phyloP scores from a whole-genome alignment of 1,284 basidiomycete genomes.

The Pulchroboletus neoregius region DNA sequence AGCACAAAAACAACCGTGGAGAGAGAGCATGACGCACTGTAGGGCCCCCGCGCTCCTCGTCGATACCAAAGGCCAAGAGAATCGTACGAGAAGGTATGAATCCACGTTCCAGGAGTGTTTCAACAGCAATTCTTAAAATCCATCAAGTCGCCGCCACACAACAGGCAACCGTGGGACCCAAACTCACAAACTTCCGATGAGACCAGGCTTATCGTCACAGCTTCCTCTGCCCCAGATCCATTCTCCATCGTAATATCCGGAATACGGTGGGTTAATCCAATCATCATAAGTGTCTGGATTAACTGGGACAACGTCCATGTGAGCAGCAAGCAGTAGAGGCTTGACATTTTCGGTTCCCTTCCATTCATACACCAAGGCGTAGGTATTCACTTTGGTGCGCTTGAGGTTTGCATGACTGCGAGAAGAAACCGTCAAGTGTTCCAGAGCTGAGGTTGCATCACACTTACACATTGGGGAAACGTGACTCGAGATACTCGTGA shows the following conservation, averaged over 20 bases:
- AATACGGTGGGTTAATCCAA: slow-evolving; percentile 51
- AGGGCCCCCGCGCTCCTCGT: slow-evolving; percentile 61
- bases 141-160: slow-evolving; percentile 2
- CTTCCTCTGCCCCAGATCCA: slow-evolving; percentile 63
- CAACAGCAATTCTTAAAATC: slow-evolving; percentile 44
- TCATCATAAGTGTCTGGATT: slow-evolving; percentile 46
- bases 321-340: slow-evolving; percentile 59
- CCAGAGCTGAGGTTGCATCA: not conserved
- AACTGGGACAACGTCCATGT: slow-evolving; percentile 61
- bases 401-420: slow-evolving; percentile 45
- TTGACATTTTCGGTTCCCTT: slow-evolving; percentile 55
- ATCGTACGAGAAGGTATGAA: slow-evolving; percentile 53
- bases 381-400: slow-evolving; percentile 54
- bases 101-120: slow-evolving; percentile 49
- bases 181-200: slow-evolving; percentile 54
- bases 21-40: slow-evolving; percentile 32
- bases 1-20: slow-evolving; percentile 10
- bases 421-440: not conserved
- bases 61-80: slow-evolving; percentile 65
- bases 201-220: slow-evolving; percentile 58
- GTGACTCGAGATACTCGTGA: slow-evolving; percentile 40
- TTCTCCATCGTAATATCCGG: slow-evolving; percentile 45
- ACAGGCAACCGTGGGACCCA: not conserved
- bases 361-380: slow-evolving; percentile 62
- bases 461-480: slow-evolving; percentile 41